Base-by-base conservation (phyloP, 2,329 filamentous ascomycete species). In the Ilyonectria mors-panacis region DNA sequence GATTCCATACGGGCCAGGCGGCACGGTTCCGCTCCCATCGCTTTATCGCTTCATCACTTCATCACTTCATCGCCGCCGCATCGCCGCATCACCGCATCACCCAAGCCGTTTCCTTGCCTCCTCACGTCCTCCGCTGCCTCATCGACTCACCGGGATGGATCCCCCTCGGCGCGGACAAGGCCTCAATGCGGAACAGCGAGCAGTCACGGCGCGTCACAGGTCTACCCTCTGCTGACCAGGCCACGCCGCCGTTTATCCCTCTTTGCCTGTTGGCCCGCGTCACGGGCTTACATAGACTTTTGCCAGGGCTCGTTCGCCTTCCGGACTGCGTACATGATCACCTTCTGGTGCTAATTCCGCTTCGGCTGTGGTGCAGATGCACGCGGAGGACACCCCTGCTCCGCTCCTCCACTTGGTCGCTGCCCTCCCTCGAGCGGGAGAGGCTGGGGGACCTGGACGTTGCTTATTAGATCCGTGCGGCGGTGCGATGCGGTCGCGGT, bases 341-440 rank as follows among this genome's bases (percentile, higher is more conserved):
- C 26, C 61, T 58, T 66, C 55, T 35, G 39, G 59, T 63, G 47
- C 59, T 47, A 51, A 59, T 62, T 69, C 66, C 64, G 21, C 47
- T 65, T 64, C 48, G 45, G 71, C 66, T 23, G 61, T 67, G 65
- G 65, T 73, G 70, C 70, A 68, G 62, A 62, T 69, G 71, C 63
- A 59, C 42, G 47, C 51, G 30, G 59, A 51, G 50, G 33, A 26
- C 33, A 63, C 55, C 62, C 62, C 62, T 64, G 61, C 61, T 44
- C 30, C 10, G 17, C 30, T 48, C 60, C 23, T 33, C 23, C 17
- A n/a, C 55, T 33, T 8, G 48, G 35, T 58, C 39, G 67, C 63
- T 70, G 57, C 39, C 35, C 47, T 51, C 56, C 56, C 51, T 37
- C 51, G 44, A 45, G 54, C 55, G 61, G 55, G 47, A 64, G 54